Evolutionary conservation across 139 green algal species (phyloP).

Genomic region (Pleodorina starrii): DNA sequence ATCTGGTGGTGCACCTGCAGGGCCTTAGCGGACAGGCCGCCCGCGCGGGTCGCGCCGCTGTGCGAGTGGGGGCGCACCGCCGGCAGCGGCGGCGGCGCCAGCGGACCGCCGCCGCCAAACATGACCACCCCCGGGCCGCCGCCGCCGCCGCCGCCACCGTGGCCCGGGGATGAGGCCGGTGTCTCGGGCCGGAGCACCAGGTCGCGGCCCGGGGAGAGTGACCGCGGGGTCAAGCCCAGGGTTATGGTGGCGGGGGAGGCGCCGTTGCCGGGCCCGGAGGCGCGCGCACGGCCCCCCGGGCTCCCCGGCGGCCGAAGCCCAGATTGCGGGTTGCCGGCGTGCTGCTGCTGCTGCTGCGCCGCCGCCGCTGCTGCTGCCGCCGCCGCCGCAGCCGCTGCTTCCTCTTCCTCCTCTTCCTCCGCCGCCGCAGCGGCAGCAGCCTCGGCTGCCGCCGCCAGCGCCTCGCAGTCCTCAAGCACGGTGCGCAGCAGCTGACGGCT

Average conservation of each 20-base stretch:
- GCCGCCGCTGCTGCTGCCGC: not conserved
- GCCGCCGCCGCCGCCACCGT: not conserved
- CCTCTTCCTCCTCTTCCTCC: not conserved
- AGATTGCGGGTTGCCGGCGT: no score
- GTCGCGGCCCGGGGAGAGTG: not conserved
- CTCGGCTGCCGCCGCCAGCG: not conserved
- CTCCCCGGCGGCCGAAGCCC: not conserved
- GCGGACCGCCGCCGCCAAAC: not conserved
- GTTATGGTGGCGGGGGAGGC: not conserved
- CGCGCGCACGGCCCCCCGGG: not conserved
- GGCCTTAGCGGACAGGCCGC: no score
- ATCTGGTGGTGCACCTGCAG: no score
- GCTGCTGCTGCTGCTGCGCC: not conserved
- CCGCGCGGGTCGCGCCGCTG: not conserved
- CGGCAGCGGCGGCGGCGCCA: not conserved
- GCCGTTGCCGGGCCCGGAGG: not conserved
- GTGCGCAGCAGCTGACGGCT: not conserved
- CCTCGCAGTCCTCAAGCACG: not conserved
- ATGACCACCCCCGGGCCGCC: not conserved
- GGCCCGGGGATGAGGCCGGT: not conserved
- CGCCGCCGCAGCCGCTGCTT: not conserved
- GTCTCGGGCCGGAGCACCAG: not conserved
- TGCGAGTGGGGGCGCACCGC: not conserved
- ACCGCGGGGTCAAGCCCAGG: not conserved
- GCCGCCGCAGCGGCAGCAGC: not conserved